Base-by-base conservation (phyloP, 2,329 filamentous ascomycete genomes). In the Epichloe coenophiala region DNA sequence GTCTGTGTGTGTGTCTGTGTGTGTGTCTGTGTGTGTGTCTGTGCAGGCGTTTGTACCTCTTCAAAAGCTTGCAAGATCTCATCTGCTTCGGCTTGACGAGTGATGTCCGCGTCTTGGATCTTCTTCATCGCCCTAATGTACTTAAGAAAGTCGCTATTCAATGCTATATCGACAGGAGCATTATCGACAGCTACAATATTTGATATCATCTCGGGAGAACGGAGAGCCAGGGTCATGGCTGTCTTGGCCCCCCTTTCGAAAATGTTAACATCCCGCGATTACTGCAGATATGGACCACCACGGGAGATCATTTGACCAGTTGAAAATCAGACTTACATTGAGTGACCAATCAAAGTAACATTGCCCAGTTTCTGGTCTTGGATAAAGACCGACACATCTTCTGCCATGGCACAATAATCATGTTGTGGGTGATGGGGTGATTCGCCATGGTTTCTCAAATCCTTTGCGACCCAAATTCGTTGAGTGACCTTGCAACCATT, bases 401-500 rank as follows among this genome's bases (percentile, higher is more conserved):
- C 78, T 4, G 91, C 88, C 78, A 97, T 89, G 43, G 80, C 76
- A 1, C 69, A 65, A 66, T 97, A 97, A 69, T 91, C 84, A 66
- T 97, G 93, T 1, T 72, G 73, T 1, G 73, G 69, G 48, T 81
- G 66, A 67, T 96, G 90, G 1, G 88, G 86, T 1, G 88, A 95
- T 39, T 94, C 84, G 60, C 91, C 91, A 71, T 97, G 91, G 63
- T 97, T 97, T 58, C 91, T 81, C 17, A 95, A 77, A 65, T 97
- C 91, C 85, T 89, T 54, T 57, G 50, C 51, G 37, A 40, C 53
- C 7, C 48, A 55, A 48, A 54, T 8, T 17, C 33, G 41, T 47
- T 46, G 4, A 42, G 23, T 15, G 27, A 31, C 33, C 19, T 27
- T 39, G 21, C 21, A 15, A 8, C 5, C n/a, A 36, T 50, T 13